Evolutionary conservation across 768 basidiomycete genomes (phyloP), one percentile per base, ranked within the genome.

Genomic region (Naganishia antarctica): DNA sequence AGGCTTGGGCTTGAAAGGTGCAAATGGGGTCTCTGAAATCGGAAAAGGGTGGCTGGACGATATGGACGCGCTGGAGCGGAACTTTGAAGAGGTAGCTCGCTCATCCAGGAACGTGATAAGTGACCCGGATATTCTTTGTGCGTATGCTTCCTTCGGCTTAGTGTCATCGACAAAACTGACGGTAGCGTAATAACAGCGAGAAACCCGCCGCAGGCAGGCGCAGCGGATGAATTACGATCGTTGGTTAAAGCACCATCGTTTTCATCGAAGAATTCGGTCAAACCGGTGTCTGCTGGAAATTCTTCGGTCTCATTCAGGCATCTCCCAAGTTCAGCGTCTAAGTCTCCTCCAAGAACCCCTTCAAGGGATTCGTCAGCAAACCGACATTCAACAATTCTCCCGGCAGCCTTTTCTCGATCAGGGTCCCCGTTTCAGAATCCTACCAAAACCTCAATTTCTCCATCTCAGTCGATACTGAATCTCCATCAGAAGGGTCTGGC

Each of bases 401-500:
- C 16, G 1, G 11, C 34, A n/a, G 18, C 23, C 1, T 12, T 57
- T 2, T 37, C 53, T 25, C 12, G 53, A 40, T 21, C 32, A 21
- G 53, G 53, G 15, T 57, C 53, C 6, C 53, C 53, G 21, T 57
- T 57, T 29, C 53, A 18, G 4, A 21, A 40, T 25, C 16, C 53
- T 2, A 40, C 21, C 37, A 21, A 57, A n/a, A 57, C 34, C 1
- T 8, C 37, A 13, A 57, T 57, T 13, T 57, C 53, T 1, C 53
- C 53, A 21, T 57, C 53, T 23, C 53, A 57, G 16, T 57, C 53
- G 4, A 57, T 57, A 34, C 37, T 40, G 21, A 57, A 37, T 23
- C 53, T 57, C 37, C 37, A 34, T 37, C 32, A 57, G 37, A 57
- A 57, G 31, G 53, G 53, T 26, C 18, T 57, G 18, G 53, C 53